Conservation (phyloP, 108 stramenopile genomes). For the Hondaea fermentalgiana region DNA sequence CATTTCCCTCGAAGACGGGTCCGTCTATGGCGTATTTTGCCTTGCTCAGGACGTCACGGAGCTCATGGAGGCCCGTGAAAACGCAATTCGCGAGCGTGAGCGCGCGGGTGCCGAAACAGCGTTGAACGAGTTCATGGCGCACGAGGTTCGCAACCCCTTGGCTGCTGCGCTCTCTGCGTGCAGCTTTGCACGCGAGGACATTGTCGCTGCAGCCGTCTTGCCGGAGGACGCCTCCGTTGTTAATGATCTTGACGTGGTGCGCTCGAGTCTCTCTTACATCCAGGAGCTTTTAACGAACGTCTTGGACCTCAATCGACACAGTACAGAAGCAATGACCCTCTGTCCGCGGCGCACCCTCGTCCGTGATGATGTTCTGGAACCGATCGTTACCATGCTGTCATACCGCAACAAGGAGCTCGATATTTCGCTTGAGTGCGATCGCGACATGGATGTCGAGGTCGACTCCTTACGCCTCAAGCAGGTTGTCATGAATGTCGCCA, state of each 20-base stretch:
- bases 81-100: neutral
- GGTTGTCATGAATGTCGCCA: neutral
- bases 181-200: neutral
- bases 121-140: conserved; percentile 11
- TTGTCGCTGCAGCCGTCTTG: neutral
- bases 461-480: neutral
- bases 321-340: neutral
- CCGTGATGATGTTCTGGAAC: neutral
- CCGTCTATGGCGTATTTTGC: neutral
- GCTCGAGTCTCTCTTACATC: neutral
- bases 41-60: neutral
- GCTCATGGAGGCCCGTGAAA: neutral
- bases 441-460: neutral
- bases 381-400: neutral
- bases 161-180: neutral
- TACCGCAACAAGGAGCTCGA: neutral
- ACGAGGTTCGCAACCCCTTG: conserved; percentile 7
- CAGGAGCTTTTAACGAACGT: neutral
- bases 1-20: neutral
- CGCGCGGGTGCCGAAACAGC: neutral
- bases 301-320: neutral
- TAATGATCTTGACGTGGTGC: neutral
- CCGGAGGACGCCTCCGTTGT: neutral
- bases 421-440: neutral
- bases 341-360: neutral